Evolutionary conservation across 441 rosid genomes (phyloP).

Genomic region (Gossypium davidsonii): DNA sequence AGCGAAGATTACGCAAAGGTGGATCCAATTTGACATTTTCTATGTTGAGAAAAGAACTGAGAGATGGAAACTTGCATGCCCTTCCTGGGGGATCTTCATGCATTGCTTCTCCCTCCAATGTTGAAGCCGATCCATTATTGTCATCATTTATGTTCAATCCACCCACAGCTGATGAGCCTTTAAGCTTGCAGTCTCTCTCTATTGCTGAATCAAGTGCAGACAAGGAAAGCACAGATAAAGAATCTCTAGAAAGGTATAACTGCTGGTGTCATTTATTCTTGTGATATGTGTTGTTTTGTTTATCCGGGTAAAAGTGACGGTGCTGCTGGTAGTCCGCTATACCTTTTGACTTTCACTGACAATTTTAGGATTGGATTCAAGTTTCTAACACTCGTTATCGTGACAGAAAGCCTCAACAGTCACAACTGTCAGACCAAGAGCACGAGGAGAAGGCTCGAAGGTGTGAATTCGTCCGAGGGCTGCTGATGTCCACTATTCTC

Average conservation of each 20-base stretch:
- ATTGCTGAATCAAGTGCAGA: conserved; percentile 25
- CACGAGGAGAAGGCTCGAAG: conserved; percentile 50
- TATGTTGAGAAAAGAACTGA: conserved; percentile 54
- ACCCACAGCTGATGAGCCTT: conserved; percentile 30
- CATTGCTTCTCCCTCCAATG: conserved; percentile 38
- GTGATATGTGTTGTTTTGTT: neutral
- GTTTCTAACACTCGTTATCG: conserved; percentile 11
- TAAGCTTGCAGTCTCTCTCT: conserved; percentile 26
- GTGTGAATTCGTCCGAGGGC: conserved; percentile 56
- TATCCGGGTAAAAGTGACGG: neutral
- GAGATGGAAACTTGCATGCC: conserved; percentile 60
- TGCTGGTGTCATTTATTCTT: neutral
- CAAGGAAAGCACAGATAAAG: conserved; percentile 29
- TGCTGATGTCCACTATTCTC: conserved; percentile 53
- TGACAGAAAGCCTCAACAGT: conserved; percentile 34
- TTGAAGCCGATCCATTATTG: conserved; percentile 67
- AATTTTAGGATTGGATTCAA: neutral
- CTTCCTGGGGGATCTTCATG: conserved; percentile 52
- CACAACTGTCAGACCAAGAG: conserved; percentile 42
- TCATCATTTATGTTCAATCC: conserved; percentile 56
- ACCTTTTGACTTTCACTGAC: neutral
- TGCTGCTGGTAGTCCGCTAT: neutral
- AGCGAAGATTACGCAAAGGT: conserved; percentile 63
- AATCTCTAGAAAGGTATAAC: conserved; percentile 36
- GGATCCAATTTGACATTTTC: conserved; percentile 53